Conservation (phyloP, 345 rosid species). For the Euphorbia lathyris region DNA sequence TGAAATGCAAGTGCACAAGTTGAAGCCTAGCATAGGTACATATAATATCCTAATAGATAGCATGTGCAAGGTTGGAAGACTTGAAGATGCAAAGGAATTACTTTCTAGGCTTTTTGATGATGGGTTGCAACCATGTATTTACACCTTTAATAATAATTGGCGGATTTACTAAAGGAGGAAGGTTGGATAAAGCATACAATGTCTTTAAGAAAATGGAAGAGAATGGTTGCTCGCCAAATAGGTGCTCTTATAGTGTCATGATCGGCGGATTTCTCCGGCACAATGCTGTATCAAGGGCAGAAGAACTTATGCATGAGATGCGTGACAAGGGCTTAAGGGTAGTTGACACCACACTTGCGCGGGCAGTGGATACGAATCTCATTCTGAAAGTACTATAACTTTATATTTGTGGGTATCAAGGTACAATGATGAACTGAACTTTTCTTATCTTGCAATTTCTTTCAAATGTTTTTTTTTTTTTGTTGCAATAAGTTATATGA, state of each 20-base stretch:
- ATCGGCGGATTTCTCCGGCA: not conserved
- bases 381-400: too few species aligned
- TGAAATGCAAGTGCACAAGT: not conserved
- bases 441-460: too few species aligned
- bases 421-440: too few species aligned
- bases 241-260: not conserved
- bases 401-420: too few species aligned
- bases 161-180: not conserved
- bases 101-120: too few species aligned
- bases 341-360: not conserved
- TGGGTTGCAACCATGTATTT: not conserved
- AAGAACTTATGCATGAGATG: not conserved
- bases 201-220: not conserved
- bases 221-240: not conserved
- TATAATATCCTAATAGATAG: not conserved
- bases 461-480: too few species aligned
- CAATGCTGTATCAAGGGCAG: not conserved
- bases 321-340: not conserved
- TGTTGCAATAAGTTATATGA: too few species aligned
- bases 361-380: not conserved
- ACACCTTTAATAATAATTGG: not conserved
- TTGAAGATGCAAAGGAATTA: not conserved
- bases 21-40: not conserved
- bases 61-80: not conserved
- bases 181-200: not conserved